phyloP scores from a whole-genome alignment of 1,139 yeast species.

The Taiozyma onychis region DNA sequence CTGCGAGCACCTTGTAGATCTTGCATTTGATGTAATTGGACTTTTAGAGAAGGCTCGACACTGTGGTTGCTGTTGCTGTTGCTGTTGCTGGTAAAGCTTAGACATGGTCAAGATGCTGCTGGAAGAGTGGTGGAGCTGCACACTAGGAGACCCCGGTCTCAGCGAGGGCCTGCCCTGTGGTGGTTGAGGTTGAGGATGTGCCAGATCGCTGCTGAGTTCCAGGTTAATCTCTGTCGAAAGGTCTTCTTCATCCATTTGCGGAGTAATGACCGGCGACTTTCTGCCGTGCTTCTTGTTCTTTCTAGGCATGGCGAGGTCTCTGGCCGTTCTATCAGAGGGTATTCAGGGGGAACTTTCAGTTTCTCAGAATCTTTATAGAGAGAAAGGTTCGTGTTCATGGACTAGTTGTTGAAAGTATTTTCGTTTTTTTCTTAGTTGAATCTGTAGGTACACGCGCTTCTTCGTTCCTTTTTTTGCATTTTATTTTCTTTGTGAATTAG shows the following conservation, averaged over 20 bases:
- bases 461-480: neutral
- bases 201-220: neutral
- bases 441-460: neutral
- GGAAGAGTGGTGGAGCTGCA: constrained; percentile 10
- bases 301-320: neutral
- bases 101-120: constrained; percentile 22
- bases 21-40: constrained; percentile 5
- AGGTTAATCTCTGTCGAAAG: neutral
- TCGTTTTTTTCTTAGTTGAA: neutral
- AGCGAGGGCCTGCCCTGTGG: neutral
- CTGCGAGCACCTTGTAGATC: neutral
- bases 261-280: neutral
- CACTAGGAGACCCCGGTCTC: neutral
- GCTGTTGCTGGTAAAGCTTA: constrained; percentile 15
- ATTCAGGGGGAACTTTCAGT: too few species aligned
- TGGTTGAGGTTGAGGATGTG: neutral
- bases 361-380: neutral
- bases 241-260: neutral
- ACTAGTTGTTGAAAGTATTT: neutral
- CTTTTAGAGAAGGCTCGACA: constrained; percentile 1
- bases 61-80: constrained; percentile 11
- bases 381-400: too few species aligned
- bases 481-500: neutral
- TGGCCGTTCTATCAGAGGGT: too few species aligned
- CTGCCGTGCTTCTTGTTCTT: neutral